A percentile compares a stretch with the other conserved stretches of the same genome.
These are phyloP conservation scores for Massospora cicadina DNA, from an alignment of 371 early-diverging fungal genomes.

Conservation along the genomic window DNA sequence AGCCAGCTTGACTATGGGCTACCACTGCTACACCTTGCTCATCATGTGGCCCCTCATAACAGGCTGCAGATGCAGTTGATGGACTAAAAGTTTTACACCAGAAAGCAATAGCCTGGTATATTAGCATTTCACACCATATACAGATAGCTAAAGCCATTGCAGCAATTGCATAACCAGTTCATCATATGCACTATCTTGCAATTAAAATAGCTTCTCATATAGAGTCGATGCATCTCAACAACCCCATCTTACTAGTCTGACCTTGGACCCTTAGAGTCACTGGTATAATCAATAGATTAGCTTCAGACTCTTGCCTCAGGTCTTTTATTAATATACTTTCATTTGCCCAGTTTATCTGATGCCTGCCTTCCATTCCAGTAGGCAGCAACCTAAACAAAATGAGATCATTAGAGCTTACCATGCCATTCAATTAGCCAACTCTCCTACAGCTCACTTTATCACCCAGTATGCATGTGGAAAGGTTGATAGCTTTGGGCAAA, in stretches of 20 bases:
- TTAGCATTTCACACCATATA: background rate
- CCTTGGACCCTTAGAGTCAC: background rate
- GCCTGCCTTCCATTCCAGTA: background rate
- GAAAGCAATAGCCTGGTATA: background rate
- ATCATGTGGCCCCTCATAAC: background rate
- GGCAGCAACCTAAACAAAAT: background rate
- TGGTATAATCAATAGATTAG: background rate
- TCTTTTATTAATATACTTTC: background rate
- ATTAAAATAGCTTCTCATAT: background rate
- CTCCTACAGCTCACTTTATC: background rate
- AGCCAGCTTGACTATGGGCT: background rate
- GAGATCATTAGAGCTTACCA: background rate
- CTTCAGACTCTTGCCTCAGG: background rate
- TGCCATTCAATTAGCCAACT: background rate
- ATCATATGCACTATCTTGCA: background rate
- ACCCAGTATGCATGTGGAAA: background rate
- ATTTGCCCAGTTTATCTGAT: background rate
- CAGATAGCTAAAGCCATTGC: background rate
- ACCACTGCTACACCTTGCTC: background rate
- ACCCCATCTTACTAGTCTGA: background rate
- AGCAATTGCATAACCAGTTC: background rate
- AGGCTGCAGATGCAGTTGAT: background rate
- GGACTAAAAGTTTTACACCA: background rate
- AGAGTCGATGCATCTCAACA: background rate
- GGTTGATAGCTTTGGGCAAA: background rate